Evolutionary conservation across 2,329 filamentous ascomycete genomes (phyloP).

Genomic region (Fusarium austroafricanum): DNA sequence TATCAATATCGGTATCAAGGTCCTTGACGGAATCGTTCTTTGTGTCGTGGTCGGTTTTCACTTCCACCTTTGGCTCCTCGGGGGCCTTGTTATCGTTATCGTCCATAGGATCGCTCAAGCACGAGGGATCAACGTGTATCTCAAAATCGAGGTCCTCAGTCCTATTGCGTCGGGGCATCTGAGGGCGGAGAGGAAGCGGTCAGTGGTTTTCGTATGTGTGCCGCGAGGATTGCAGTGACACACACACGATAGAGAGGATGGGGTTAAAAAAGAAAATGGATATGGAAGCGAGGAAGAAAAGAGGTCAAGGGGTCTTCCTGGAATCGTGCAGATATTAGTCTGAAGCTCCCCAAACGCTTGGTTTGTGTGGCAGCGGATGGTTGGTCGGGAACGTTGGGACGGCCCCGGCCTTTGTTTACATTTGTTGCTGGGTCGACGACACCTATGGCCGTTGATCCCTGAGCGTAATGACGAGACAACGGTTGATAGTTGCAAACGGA

Average conservation of each 20-base stretch:
- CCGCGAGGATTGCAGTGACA: conserved; percentile 30
- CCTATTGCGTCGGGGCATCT: conserved; percentile 48
- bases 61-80: conserved; percentile 37
- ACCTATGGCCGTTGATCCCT: conserved; percentile 23
- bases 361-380: conserved; percentile 46
- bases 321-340: conserved; percentile 43
- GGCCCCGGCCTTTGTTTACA: conserved; percentile 50
- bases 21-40: conserved; percentile 31
- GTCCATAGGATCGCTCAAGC: conserved; percentile 56
- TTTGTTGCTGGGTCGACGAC: conserved; percentile 51
- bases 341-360: conserved; percentile 9
- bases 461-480: conserved; percentile 29
- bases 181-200: conserved; percentile 20
- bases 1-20: conserved; percentile 18
- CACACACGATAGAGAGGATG: conserved; percentile 20
- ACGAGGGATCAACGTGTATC: conserved; percentile 62
- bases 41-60: conserved; percentile 22
- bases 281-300: conserved; percentile 20
- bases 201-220: conserved; percentile 27
- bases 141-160: conserved; percentile 57
- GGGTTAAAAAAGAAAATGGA: conserved; percentile 14
- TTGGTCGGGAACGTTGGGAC: conserved; percentile 45
- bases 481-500: conserved; percentile 21
- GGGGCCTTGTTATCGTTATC: conserved; percentile 46
- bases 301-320: conserved; percentile 33